Evolutionary conservation across 2,329 filamentous ascomycete genomes (phyloP).

Genomic region (Atkinsonella hypoxylon): DNA sequence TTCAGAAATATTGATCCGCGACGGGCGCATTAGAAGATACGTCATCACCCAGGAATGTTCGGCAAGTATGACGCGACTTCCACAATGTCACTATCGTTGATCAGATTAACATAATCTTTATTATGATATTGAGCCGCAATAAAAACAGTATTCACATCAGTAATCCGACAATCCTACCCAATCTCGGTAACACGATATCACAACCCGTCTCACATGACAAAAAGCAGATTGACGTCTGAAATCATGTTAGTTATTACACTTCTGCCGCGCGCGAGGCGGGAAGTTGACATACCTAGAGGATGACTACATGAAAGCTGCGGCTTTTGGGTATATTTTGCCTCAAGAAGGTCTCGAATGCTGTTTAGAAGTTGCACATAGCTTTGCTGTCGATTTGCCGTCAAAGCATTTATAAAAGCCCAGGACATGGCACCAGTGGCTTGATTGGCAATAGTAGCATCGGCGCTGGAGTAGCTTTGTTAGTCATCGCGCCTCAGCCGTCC

Average conservation of each 20-base stretch:
- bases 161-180: background rate
- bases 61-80: no score
- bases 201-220: constrained; percentile 43
- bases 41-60: no score
- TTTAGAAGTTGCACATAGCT: constrained; percentile 94
- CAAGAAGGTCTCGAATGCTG: constrained; percentile 82
- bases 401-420: constrained; percentile 83
- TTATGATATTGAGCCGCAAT: background rate
- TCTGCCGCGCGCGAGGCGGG: no score
- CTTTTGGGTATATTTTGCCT: constrained; percentile 83
- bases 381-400: constrained; percentile 89
- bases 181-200: background rate
- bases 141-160: background rate
- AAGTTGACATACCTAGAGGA: constrained; percentile 62
- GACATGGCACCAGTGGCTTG: constrained; percentile 97
- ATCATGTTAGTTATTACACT: background rate
- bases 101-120: background rate
- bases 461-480: constrained; percentile 35
- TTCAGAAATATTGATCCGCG: no score
- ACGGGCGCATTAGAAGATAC: no score
- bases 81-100: no score
- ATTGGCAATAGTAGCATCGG: constrained; percentile 77
- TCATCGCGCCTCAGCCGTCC: background rate
- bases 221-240: constrained; percentile 51
- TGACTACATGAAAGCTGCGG: constrained; percentile 95